phyloP scores from a whole-genome alignment of 176 grass and related monocot genomes.

The Carex pumila region DNA sequence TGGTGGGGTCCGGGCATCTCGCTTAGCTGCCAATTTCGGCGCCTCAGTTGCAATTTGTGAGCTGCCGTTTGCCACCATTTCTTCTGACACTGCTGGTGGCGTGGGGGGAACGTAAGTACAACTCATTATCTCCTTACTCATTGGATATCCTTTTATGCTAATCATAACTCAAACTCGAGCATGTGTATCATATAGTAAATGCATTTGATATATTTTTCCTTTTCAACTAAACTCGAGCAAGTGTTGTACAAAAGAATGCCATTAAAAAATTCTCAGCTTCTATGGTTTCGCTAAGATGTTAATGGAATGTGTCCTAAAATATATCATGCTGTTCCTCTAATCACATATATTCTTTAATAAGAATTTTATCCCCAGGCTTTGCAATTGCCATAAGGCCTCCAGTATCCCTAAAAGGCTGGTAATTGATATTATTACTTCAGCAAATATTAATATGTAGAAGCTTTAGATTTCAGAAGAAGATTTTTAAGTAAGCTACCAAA shows the following conservation, averaged over 20 bases:
- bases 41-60: conserved; percentile 79
- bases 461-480: not conserved
- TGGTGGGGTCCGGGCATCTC: conserved; percentile 79
- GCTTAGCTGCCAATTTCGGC: conserved; percentile 69
- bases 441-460: not conserved
- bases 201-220: not conserved
- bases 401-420: not conserved
- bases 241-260: not conserved
- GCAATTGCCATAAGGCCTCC: not conserved
- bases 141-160: not conserved
- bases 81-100: conserved; percentile 51
- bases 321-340: not conserved
- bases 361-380: not conserved
- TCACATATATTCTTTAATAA: not conserved
- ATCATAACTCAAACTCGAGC: not conserved
- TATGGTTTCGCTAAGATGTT: not conserved
- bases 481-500: not conserved
- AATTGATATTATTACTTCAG: not conserved
- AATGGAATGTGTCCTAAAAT: not conserved
- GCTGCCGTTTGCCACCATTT: conserved; percentile 78
- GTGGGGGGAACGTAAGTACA: conserved; percentile 85
- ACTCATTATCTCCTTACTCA: not conserved
- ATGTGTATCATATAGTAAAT: not conserved
- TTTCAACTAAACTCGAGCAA: not conserved
- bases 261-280: not conserved